Conservation (phyloP, 106 monocot species). For the Posidonia australis region DNA sequence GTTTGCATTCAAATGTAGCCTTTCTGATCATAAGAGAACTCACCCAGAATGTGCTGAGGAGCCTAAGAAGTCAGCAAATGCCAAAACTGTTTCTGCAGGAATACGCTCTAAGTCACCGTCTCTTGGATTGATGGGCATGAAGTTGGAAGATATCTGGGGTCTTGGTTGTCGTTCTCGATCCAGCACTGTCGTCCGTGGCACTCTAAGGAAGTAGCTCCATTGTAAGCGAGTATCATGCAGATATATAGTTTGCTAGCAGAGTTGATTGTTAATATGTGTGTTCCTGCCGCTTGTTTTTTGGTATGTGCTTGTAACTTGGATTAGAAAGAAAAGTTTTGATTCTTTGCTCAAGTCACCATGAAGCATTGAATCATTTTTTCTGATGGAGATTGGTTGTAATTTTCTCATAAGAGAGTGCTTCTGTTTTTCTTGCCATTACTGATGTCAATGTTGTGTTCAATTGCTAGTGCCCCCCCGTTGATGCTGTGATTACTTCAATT, state of each 20-base stretch:
- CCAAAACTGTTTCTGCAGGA: constrained; percentile 1
- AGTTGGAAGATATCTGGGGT: constrained; percentile 1
- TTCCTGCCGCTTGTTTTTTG: background rate
- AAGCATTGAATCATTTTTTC: too few species aligned
- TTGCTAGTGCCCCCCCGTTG: too few species aligned
- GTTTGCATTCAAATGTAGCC: constrained; percentile 4
- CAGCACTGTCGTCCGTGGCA: background rate
- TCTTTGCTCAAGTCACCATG: too few species aligned
- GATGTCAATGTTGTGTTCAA: too few species aligned
- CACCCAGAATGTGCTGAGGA: constrained; percentile 10
- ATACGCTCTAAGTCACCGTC: background rate
- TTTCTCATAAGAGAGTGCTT: too few species aligned
- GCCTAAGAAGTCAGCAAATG: background rate
- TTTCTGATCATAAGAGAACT: constrained; percentile 7
- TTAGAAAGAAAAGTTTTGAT: too few species aligned
- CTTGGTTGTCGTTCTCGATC: constrained; percentile 6
- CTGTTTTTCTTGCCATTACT: too few species aligned
- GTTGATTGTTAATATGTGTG: background rate
- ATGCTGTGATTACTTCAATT: too few species aligned
- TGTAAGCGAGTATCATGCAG: background rate
- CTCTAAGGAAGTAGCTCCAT: background rate
- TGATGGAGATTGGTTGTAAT: too few species aligned
- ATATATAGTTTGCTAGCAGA: background rate
- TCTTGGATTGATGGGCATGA: constrained; percentile 2
- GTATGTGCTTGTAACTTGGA: too few species aligned